Conservation (phyloP, 2,329 filamentous ascomycete genomes). For the Aspergillus niger region DNA sequence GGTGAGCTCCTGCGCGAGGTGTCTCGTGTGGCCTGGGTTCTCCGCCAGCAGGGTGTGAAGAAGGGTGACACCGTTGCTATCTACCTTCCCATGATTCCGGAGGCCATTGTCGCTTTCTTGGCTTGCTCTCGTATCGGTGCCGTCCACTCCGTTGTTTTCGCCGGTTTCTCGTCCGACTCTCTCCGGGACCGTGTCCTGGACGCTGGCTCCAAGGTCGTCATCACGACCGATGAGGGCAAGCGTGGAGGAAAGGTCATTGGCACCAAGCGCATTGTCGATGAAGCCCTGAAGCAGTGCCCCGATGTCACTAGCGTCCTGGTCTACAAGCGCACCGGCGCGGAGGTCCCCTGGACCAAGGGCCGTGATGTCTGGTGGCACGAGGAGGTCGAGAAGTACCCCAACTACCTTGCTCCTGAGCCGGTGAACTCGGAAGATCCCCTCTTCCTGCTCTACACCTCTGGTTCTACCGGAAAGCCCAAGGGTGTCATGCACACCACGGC, state of each 20-base stretch:
- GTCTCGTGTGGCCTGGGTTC: conserved; percentile 78
- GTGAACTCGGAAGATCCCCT: conserved; percentile 95
- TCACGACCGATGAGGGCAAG: conserved; percentile 97
- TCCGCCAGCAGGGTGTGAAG: conserved; percentile 93
- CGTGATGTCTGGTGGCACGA: conserved; percentile 99
- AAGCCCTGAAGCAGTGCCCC: conserved; percentile 93
- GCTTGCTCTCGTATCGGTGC: conserved; percentile 91
- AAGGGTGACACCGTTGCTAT: conserved; percentile 97
- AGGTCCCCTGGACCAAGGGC: conserved; percentile 85
- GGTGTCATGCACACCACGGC: conserved; percentile 97
- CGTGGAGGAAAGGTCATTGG: conserved; percentile 95
- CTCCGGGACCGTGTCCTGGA: conserved; percentile 93
- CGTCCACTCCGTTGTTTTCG: conserved; percentile 96
- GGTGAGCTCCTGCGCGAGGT: conserved; percentile 91
- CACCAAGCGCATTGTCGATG: conserved; percentile 99
- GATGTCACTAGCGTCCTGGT: conserved; percentile 83
- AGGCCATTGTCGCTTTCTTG: conserved; percentile 87
- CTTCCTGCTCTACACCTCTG: conserved; percentile 96
- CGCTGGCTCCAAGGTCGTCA: conserved; percentile 86
- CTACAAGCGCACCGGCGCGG: conserved; percentile 90
- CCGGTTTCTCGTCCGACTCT: conserved; percentile 95
- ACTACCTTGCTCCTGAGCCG: conserved; percentile 83
- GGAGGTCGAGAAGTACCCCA: conserved; percentile 94
- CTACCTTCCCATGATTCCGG: conserved; percentile 98
- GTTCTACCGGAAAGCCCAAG: conserved; percentile 98